Evolutionary conservation across 805 yeast genomes (phyloP).

Genomic region (Ogataea kodamae): DNA sequence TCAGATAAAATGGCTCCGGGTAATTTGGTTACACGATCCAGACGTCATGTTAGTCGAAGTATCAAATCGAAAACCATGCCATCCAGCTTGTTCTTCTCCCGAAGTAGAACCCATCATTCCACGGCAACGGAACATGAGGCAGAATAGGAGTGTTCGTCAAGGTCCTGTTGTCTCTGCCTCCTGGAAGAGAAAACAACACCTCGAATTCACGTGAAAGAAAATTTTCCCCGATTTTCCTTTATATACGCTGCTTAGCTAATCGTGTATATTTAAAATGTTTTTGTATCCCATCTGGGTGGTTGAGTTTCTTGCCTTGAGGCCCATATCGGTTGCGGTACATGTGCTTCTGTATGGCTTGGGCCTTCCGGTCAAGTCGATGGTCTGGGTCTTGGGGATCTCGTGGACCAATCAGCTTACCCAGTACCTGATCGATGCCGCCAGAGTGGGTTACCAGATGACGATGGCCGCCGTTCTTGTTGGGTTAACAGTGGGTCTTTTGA

Average conservation of each 20-base stretch:
- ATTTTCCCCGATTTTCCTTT: too few species aligned
- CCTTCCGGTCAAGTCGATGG: constrained; percentile 3
- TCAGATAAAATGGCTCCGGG: constrained; percentile 6
- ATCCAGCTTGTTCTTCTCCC: constrained; percentile 32
- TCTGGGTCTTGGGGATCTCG: constrained; percentile 14
- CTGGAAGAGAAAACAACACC: too few species aligned
- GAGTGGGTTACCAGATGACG: constrained; percentile 24
- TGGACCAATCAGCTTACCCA: constrained; percentile 5
- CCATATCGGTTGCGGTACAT: constrained; percentile 1
- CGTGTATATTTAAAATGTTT: too few species aligned
- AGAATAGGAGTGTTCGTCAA: constrained; percentile 32
- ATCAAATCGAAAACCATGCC: constrained; percentile 24
- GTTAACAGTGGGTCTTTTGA: constrained; percentile 18
- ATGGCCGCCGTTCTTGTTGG: constrained; percentile 25
- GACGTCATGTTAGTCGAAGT: constrained; percentile 22
- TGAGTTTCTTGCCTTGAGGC: constrained; percentile 5
- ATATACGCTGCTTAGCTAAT: too few species aligned
- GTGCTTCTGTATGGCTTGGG: constrained; percentile 5
- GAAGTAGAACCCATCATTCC: constrained; percentile 33
- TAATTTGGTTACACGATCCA: constrained; percentile 25
- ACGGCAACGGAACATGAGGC: constrained; percentile 29
- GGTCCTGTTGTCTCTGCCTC: too few species aligned
- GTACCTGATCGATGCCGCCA: constrained; percentile 14
- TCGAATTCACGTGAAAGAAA: too few species aligned
- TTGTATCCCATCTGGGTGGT: constrained; percentile 7